Evolutionary conservation across 768 basidiomycete genomes (phyloP), one percentile per base, ranked within the genome.

Genomic region (Panaeolus cyanescens): DNA sequence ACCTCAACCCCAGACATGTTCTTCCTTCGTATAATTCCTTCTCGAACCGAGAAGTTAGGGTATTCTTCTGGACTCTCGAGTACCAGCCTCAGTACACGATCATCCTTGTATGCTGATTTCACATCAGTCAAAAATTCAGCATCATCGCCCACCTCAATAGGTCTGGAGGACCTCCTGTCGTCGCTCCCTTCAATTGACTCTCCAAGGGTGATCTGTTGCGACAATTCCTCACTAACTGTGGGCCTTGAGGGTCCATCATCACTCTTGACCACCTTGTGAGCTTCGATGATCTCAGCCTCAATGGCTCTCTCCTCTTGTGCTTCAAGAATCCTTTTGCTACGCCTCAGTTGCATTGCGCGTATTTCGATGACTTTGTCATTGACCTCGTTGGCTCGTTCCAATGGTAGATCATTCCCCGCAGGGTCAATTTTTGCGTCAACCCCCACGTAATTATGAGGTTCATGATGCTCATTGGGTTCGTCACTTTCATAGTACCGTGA

Each of bases 401-500:
- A 12, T 1, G 70, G 65, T 9, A 74, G 37, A 31, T 71, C 65
- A 2, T 74, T 66, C 0, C 61, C 63, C 1, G 42, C 25, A 0
- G 63, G 66, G 34, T 74, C 68, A 0, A 75, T 61, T 10, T 40
- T 31, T 1, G 36, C 20, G 40, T 75, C 69, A 0, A 62, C 68
- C 7, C 60, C 32, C 0, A 71, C 68, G 57, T 72, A 72, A 1
- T 73, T 67, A 19, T 64, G 32, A 6, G 53, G 28, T 1, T 60
- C 55, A 22, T 69, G 60, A 1, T 28, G 30, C 3, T 72, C 71
- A 1, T 20, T 19, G 0, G 28, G 30, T 0, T 25, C 60, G 30
- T 75, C 72, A 50, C 63, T 68, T 54, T 75, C 65, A 39, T 72
- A 78, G 62, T 64, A 64, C 10, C 59, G 8, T 0, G 63, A 66